Conservation (phyloP, 306 rosid genomes). For the Benincasa hispida region DNA sequence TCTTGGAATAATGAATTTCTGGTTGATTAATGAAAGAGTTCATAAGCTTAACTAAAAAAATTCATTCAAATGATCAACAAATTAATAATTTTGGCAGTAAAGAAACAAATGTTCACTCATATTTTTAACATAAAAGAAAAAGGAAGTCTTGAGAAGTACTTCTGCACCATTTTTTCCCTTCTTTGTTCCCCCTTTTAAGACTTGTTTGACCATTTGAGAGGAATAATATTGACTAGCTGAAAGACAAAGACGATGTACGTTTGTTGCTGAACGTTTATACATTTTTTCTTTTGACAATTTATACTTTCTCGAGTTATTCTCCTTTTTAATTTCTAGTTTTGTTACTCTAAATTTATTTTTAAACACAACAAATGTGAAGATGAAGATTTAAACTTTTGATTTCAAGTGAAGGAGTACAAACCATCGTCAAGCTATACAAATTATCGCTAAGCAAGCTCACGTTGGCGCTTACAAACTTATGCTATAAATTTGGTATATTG, state of each 20-base stretch:
- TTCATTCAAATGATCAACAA: not conserved
- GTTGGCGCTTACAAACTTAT: not conserved
- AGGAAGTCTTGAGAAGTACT: not conserved
- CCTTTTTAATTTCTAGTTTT: not conserved
- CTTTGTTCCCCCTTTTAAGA: not conserved
- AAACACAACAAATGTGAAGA: no score
- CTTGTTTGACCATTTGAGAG: not conserved
- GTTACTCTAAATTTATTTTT: not conserved
- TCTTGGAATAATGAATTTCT: not conserved
- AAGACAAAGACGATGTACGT: not conserved
- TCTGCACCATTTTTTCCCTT: not conserved
- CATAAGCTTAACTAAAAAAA: not conserved
- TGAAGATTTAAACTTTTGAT: no score
- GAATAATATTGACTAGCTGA: not conserved
- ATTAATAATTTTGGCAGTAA: not conserved
- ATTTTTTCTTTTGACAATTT: not conserved
- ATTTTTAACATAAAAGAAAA: not conserved
- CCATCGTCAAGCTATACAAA: no score
- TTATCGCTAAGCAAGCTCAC: no score
- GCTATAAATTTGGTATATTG: not conserved
- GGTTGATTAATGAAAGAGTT: not conserved
- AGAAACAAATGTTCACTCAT: not conserved
- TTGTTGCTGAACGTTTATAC: not conserved
- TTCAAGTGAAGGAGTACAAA: no score
- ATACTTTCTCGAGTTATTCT: not conserved